A percentile compares a stretch with the other conserved stretches of the same genome.
Conservation (phyloP, 2,329 filamentous ascomycete species). For the Monosporascus sp. region DNA sequence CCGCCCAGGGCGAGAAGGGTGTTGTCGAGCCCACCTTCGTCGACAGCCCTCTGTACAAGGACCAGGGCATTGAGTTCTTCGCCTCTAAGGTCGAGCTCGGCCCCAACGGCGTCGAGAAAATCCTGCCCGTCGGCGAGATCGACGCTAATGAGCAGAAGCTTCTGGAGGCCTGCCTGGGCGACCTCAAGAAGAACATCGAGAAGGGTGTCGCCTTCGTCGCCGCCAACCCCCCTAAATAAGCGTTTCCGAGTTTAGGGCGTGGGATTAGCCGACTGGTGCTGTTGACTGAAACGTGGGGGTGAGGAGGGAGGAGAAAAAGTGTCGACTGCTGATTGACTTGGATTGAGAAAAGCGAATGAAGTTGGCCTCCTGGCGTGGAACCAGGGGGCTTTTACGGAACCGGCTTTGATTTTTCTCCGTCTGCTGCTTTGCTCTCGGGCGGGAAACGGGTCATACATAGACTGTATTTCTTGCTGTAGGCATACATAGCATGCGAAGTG, state of each 20-base stretch:
- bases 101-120: slow-evolving; percentile 92
- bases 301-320: neutral
- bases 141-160: slow-evolving; percentile 85
- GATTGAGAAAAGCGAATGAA: neutral
- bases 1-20: slow-evolving; percentile 87
- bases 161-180: slow-evolving; percentile 75
- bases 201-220: slow-evolving; percentile 70
- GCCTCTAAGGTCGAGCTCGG: slow-evolving; percentile 92
- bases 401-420: neutral
- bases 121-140: slow-evolving; percentile 79
- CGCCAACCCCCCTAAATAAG: slow-evolving; percentile 56
- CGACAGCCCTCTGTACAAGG: slow-evolving; percentile 96
- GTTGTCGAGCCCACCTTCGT: slow-evolving; percentile 96
- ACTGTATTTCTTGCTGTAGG: neutral
- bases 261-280: neutral
- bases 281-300: slow-evolving; percentile 1
- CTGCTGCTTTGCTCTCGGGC: neutral
- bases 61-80: slow-evolving; percentile 97
- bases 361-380: neutral
- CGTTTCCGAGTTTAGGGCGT: slow-evolving; percentile 5
- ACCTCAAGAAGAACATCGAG: slow-evolving; percentile 90
- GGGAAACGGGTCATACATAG: neutral
- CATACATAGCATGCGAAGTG: neutral
- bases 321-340: neutral
- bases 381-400: too few relatives aligned